Evolutionary conservation across 2,329 filamentous ascomycete species (phyloP).

Genomic region (Fusarium sp.): DNA sequence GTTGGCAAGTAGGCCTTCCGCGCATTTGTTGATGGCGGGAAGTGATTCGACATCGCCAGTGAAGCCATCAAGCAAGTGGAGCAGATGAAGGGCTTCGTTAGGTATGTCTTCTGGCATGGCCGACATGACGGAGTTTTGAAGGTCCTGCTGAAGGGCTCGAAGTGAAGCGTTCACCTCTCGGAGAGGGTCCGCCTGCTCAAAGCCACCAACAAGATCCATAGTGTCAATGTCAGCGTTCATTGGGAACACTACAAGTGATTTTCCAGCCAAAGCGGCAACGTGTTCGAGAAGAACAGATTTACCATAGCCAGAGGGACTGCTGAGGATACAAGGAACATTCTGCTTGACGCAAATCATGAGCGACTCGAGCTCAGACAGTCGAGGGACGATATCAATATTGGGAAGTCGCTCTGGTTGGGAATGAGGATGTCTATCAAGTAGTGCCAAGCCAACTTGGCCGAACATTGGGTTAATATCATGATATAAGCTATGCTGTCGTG

Average conservation of each 20-base stretch:
- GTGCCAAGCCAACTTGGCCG: constrained; percentile 85
- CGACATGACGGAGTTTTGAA: constrained; percentile 65
- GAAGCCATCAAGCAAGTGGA: constrained; percentile 63
- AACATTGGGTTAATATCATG: constrained; percentile 75
- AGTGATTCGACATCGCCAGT: constrained; percentile 57
- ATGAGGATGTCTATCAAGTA: constrained; percentile 72
- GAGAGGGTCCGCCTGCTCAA: constrained; percentile 90
- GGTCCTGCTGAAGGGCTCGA: constrained; percentile 62
- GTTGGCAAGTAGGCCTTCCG: constrained; percentile 57
- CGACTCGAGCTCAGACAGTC: constrained; percentile 83
- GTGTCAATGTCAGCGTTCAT: constrained; percentile 97
- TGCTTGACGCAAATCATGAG: constrained; percentile 88
- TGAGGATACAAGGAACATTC: constrained; percentile 89
- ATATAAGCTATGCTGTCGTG: constrained; percentile 73
- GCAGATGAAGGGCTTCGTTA: constrained; percentile 61
- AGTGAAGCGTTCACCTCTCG: constrained; percentile 74
- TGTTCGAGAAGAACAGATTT: constrained; percentile 86
- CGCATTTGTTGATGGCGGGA: constrained; percentile 54
- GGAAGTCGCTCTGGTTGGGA: constrained; percentile 67
- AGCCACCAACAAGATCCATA: constrained; percentile 96
- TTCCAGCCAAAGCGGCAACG: constrained; percentile 83
- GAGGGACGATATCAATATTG: constrained; percentile 63
- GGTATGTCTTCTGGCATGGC: constrained; percentile 63
- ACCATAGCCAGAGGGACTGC: constrained; percentile 86
- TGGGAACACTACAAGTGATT: constrained; percentile 82